Evolutionary conservation across 225 moss, liverwort and hornwort genomes (phyloP).

Genomic region (Thuidium tamariscinum): DNA sequence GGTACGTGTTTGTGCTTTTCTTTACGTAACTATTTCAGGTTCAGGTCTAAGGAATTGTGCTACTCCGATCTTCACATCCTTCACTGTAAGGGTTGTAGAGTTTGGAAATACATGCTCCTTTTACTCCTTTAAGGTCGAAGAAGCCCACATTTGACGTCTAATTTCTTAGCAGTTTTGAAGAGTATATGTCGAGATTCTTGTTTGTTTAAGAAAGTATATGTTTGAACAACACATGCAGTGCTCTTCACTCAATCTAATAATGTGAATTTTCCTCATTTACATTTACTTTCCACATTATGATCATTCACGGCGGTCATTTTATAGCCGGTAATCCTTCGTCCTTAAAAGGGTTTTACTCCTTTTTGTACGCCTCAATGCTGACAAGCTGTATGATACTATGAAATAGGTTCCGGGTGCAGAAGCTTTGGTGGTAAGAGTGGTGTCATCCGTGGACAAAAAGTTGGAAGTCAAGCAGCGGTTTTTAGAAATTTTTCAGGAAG

Average conservation of each 20-base stretch:
- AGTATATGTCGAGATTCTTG: not conserved
- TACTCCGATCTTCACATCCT: not conserved
- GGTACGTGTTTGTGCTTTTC: slow-evolving; percentile 14
- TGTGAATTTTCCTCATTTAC: not conserved
- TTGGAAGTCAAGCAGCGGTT: slow-evolving; percentile 98
- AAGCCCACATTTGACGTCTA: not conserved
- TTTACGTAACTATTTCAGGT: not conserved
- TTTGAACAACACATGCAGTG: not conserved
- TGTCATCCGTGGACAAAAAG: slow-evolving; percentile 95
- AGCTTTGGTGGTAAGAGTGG: slow-evolving; percentile 84
- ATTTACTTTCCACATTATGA: not conserved
- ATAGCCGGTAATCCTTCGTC: not conserved
- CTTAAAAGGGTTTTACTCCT: not conserved
- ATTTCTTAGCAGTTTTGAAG: not conserved
- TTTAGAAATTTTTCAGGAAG: slow-evolving; percentile 92
- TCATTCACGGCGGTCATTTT: no score
- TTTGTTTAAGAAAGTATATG: not conserved
- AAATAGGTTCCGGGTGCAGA: slow-evolving; percentile 77
- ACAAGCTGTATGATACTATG: slow-evolving; percentile 4
- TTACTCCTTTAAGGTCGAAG: not conserved
- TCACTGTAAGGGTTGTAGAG: not conserved
- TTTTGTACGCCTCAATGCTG: not conserved
- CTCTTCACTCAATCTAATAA: not conserved
- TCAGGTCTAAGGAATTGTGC: not conserved
- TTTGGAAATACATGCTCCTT: not conserved